Evolutionary conservation across 768 basidiomycete species (phyloP).

Genomic region (Russula virescens): DNA sequence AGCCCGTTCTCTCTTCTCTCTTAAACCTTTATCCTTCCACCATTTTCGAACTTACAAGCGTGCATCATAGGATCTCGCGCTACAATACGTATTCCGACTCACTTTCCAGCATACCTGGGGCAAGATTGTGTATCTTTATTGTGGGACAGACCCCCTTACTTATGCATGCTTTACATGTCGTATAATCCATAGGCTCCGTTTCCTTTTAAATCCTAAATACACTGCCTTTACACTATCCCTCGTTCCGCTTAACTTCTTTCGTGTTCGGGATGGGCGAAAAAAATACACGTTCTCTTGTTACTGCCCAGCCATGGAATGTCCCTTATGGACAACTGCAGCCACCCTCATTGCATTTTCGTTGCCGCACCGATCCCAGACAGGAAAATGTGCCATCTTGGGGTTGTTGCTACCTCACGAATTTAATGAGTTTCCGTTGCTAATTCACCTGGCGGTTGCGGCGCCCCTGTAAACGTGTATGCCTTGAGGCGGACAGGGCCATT

Average conservation of each 20-base stretch:
- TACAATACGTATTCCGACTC: conserved; percentile 17
- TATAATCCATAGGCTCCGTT: conserved; percentile 12
- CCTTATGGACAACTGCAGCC: conserved; percentile 13
- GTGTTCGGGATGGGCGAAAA: neutral
- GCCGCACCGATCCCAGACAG: neutral
- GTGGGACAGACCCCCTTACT: neutral
- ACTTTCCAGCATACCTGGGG: conserved; percentile 14
- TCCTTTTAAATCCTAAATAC: neutral
- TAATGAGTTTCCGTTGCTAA: conserved; percentile 10
- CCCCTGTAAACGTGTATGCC: conserved; percentile 20
- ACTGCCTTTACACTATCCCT: neutral
- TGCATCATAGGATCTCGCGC: too few relatives aligned
- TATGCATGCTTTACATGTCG: conserved; percentile 11
- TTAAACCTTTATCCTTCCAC: too few relatives aligned
- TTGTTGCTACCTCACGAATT: conserved; percentile 6
- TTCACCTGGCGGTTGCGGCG: conserved; percentile 16
- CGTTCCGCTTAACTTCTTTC: neutral
- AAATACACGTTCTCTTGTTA: too few relatives aligned
- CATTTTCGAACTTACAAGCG: too few relatives aligned
- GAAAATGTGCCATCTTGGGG: neutral
- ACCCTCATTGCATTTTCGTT: conserved; percentile 10
- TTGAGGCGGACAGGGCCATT: conserved; percentile 10
- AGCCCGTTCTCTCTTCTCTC: too few relatives aligned
- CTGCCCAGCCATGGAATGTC: neutral
- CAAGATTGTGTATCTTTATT: conserved; percentile 14